A percentile compares a stretch with the other conserved stretches of the same genome.
Evolutionary conservation across 441 rosid species (phyloP).

Genomic region (Cnidoscolus chayamansa): DNA sequence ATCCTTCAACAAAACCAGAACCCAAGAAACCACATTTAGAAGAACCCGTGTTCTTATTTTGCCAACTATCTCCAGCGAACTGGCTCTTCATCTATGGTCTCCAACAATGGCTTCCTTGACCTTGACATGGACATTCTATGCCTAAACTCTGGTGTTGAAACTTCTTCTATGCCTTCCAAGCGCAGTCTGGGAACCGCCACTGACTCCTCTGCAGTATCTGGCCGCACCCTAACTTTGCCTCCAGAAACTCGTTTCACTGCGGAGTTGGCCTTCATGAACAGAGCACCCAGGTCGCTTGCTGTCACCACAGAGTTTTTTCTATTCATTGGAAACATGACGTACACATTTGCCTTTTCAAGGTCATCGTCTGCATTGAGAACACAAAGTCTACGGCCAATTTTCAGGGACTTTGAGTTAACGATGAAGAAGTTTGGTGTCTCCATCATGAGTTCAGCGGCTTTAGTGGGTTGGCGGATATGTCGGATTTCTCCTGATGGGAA

Average conservation of each 20-base stretch:
- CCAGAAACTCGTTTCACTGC: conserved; percentile 33
- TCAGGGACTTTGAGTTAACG: conserved; percentile 48
- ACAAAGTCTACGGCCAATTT: conserved; percentile 48
- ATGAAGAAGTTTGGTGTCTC: conserved; percentile 72
- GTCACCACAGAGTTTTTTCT: conserved; percentile 53
- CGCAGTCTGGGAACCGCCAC: conserved; percentile 37
- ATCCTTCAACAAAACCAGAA: neutral
- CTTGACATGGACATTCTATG: conserved; percentile 61
- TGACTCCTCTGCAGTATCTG: conserved; percentile 25
- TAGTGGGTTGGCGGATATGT: conserved; percentile 41
- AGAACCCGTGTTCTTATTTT: neutral
- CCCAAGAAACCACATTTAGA: neutral
- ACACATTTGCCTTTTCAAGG: conserved; percentile 44
- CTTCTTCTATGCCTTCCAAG: conserved; percentile 63
- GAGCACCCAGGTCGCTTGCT: conserved; percentile 48
- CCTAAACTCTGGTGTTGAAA: conserved; percentile 52
- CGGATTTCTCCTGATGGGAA: conserved; percentile 59
- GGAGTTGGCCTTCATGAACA: conserved; percentile 42
- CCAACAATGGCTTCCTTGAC: conserved; percentile 74
- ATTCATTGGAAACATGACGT: conserved; percentile 62
- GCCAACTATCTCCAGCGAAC: conserved; percentile 6
- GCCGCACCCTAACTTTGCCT: conserved; percentile 36
- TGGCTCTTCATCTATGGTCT: conserved; percentile 63
- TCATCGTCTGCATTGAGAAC: conserved; percentile 74
- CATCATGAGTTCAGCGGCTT: conserved; percentile 82